Conservation (phyloP, 176 grass and related monocot species). For the Alloteropsis semialata region DNA sequence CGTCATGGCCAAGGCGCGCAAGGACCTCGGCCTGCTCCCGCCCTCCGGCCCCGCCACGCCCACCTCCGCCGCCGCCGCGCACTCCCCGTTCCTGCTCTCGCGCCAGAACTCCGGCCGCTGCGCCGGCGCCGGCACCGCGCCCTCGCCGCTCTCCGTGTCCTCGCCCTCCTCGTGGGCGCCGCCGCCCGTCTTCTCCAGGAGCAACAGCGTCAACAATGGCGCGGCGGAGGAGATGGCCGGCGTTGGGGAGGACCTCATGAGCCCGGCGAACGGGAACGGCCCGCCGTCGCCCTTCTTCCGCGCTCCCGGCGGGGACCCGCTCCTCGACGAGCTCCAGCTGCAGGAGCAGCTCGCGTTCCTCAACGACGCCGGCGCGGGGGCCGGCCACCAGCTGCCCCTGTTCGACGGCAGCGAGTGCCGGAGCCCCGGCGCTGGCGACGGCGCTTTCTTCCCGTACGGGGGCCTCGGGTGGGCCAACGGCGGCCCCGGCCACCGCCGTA, state of each 20-base stretch:
- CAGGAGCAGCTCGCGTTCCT: conserved; percentile 88
- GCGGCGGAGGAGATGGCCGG: conserved; percentile 34
- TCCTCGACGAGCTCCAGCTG: conserved; percentile 71
- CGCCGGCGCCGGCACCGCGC: conserved; percentile 35
- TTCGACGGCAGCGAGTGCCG: conserved; percentile 44
- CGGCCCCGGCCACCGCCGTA: conserved; percentile 56
- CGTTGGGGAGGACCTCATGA: conserved; percentile 60
- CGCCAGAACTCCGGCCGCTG: conserved; percentile 73
- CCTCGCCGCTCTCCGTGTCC: conserved; percentile 57
- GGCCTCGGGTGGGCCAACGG: conserved; percentile 34
- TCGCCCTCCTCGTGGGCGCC: conserved; percentile 69
- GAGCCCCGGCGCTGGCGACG: conserved; percentile 29
- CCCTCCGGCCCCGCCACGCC: conserved; percentile 43
- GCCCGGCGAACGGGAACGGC: conserved; percentile 30
- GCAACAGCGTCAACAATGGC: conserved; percentile 51
- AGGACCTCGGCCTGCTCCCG: conserved; percentile 66
- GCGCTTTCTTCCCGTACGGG: conserved; percentile 27
- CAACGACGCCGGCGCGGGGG: conserved; percentile 24
- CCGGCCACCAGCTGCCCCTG: conserved; percentile 30
- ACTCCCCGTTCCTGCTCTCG: conserved; percentile 50
- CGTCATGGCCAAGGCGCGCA: conserved; percentile 74
- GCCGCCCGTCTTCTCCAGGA: conserved; percentile 60
- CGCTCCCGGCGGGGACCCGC: conserved; percentile 8
- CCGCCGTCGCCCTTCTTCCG: conserved; percentile 47
- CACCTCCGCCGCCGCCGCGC: conserved; percentile 13